These are phyloP conservation scores for Fusarium ramigenum DNA, from an alignment of 2,329 filamentous ascomycete genomes.

Conservation along the genomic window DNA sequence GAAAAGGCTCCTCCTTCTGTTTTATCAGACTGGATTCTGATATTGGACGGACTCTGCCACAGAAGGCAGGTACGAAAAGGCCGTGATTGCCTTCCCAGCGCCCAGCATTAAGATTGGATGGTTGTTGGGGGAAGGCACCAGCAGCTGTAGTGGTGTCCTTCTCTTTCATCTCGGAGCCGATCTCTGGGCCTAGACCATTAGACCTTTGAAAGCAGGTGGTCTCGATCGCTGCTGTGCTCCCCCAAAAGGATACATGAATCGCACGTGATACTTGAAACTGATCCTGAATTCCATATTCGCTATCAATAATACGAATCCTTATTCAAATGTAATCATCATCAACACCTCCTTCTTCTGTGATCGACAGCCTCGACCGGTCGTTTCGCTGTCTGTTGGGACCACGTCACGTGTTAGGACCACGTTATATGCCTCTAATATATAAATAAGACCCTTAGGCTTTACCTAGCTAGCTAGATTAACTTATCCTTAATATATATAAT, in stretches of 20 bases:
- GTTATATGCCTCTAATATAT: no score
- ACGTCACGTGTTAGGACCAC: no score
- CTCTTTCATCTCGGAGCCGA: constrained; percentile 11
- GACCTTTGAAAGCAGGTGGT: background rate
- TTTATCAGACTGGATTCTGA: background rate
- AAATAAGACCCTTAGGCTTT: no score
- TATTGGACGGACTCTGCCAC: constrained; percentile 1
- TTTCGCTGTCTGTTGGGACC: no score
- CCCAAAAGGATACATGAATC: background rate
- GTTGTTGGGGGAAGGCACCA: background rate
- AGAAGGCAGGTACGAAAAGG: constrained; percentile 26
- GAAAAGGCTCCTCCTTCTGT: background rate
- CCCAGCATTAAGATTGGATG: background rate
- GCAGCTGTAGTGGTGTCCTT: background rate
- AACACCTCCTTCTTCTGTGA: background rate
- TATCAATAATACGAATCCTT: constrained; percentile 1
- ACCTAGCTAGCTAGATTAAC: no score
- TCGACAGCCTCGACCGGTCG: constrained; percentile 30
- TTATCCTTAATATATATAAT: no score
- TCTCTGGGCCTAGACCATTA: constrained; percentile 10
- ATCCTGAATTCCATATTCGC: constrained; percentile 1
- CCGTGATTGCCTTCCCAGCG: background rate
- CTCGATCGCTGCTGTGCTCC: constrained; percentile 3
- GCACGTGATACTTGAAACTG: background rate
- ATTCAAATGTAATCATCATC: constrained; percentile 1